Base-by-base conservation (phyloP, 495 filamentous ascomycete species). In the Aspergillus heteromorphus region DNA sequence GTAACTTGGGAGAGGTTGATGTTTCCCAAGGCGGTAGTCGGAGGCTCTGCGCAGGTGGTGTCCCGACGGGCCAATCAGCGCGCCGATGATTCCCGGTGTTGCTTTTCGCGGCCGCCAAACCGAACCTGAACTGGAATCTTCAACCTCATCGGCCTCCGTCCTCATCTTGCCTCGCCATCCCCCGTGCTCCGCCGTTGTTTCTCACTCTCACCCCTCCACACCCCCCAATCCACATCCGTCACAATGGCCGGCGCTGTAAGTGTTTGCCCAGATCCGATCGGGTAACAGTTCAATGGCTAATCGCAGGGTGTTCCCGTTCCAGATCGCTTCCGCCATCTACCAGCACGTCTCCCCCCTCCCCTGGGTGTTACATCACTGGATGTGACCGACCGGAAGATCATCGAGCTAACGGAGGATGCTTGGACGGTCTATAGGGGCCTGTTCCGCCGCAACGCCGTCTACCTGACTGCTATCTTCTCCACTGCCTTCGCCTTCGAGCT, bases 401-500 rank as follows among this genome's bases (percentile, higher is more conserved):
- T 40, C 9, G 50, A 40, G 40, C 66, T 66, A 59, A 69, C 52
- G 9, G 42, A 19, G 17, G 18, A 10, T 42, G 27, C 54, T 51
- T 54, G 62, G 40, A 41, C 29, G 19, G 21, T 40, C 9, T 73
- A 60, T 74, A 97, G 95, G 78, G 67, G 80, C 65, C 65, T 99
- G 62, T 85, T 97, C 78, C 85, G 87, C 69, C 82, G 78, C 65
- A 97, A 99, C 77, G 82, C 80, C 56, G 77, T 86, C 70, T 95
- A 92, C 79, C 79, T 99, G 54, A 89, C 85, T 48, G 78, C 80
- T 31, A 88, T 97, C 64, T 97, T 99, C 73, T 79, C 73, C 56
- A 76, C 82, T 49, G 95, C 91, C 54, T 99, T 99, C 70, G 88
- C 80, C 49, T 92, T 95, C 66, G 88, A 97, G 78, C 80, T 97